Evolutionary conservation across 345 rosid species (phyloP).

Genomic region (Aethionema arabicum): DNA sequence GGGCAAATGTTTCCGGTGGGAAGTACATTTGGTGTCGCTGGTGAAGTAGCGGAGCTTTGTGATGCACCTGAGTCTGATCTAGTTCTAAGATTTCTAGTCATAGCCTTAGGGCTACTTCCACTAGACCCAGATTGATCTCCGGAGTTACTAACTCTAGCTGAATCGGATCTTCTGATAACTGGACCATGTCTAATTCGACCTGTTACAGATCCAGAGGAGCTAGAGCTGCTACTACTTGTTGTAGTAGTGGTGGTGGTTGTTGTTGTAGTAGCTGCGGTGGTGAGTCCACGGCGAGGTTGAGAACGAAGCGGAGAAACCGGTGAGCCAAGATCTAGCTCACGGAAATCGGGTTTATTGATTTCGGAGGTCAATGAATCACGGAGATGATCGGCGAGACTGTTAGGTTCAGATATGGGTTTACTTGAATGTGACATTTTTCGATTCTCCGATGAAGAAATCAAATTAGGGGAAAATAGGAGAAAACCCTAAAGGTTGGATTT

Average conservation of each 20-base stretch:
- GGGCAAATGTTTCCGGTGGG: slow-evolving; percentile 93
- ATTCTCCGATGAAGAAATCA: background rate
- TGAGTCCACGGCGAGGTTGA: slow-evolving; percentile 42
- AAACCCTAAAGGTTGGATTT: slow-evolving; percentile 14
- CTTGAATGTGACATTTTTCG: slow-evolving; percentile 61
- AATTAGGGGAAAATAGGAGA: slow-evolving; percentile 1
- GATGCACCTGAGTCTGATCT: slow-evolving; percentile 71
- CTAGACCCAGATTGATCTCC: slow-evolving; percentile 34
- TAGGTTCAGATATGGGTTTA: slow-evolving; percentile 46
- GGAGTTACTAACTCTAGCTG: slow-evolving; percentile 25
- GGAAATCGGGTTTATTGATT: slow-evolving; percentile 88
- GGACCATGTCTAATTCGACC: slow-evolving; percentile 46
- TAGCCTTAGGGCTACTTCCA: slow-evolving; percentile 57
- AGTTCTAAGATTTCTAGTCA: slow-evolving; percentile 25
- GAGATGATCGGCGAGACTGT: slow-evolving; percentile 47
- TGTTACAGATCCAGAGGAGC: slow-evolving; percentile 84
- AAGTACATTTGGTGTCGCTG: slow-evolving; percentile 48
- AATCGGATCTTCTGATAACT: slow-evolving; percentile 42
- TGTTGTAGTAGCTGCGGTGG: slow-evolving; percentile 43
- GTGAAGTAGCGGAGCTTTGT: slow-evolving; percentile 69
- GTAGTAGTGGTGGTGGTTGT: slow-evolving; percentile 37
- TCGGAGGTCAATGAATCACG: slow-evolving; percentile 64
- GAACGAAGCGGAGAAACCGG: slow-evolving; percentile 91
- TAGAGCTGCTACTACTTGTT: slow-evolving; percentile 63
- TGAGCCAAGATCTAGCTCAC: slow-evolving; percentile 92